These are phyloP conservation scores for Nidula microcarpa DNA, from an alignment of 768 basidiomycete species.

Conservation along the genomic window DNA sequence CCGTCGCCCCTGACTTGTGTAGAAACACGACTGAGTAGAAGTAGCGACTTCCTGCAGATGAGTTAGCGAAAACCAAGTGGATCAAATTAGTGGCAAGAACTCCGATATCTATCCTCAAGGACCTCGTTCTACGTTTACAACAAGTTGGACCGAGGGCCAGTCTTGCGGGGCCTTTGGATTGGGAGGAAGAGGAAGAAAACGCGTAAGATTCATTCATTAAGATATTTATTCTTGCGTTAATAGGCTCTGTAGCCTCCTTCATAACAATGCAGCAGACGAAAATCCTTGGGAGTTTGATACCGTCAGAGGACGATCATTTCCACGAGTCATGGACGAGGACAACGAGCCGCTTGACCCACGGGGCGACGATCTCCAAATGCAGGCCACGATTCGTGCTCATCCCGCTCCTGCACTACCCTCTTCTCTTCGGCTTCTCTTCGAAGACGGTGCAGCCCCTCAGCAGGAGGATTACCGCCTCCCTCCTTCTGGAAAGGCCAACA, in stretches of 20 bases:
- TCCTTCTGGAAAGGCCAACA: background rate
- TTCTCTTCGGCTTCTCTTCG: slow-evolving; percentile 78
- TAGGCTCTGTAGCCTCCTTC: slow-evolving; percentile 10
- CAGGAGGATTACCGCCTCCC: slow-evolving; percentile 42
- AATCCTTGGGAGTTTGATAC: slow-evolving; percentile 79
- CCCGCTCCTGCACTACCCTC: slow-evolving; percentile 59
- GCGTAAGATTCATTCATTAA: slow-evolving; percentile 29
- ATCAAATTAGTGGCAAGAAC: slow-evolving; percentile 74
- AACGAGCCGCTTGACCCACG: slow-evolving; percentile 13
- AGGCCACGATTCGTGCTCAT: slow-evolving; percentile 49
- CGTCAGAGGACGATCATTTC: slow-evolving; percentile 36
- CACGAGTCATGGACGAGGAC: slow-evolving; percentile 17
- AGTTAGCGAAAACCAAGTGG: slow-evolving; percentile 86
- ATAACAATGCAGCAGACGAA: slow-evolving; percentile 25
- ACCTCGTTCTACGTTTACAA: slow-evolving; percentile 78
- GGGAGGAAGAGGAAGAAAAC: slow-evolving; percentile 68
- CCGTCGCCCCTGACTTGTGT: background rate
- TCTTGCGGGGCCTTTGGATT: slow-evolving; percentile 66
- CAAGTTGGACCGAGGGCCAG: slow-evolving; percentile 75
- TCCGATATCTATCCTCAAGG: slow-evolving; percentile 66
- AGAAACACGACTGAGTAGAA: slow-evolving; percentile 2
- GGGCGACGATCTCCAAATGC: slow-evolving; percentile 13
- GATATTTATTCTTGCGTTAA: background rate
- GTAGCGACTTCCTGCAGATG: slow-evolving; percentile 87
- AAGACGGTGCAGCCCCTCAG: slow-evolving; percentile 33